phyloP scores from a whole-genome alignment of 169 alveolate genomes.

The Plasmodium fragile region DNA sequence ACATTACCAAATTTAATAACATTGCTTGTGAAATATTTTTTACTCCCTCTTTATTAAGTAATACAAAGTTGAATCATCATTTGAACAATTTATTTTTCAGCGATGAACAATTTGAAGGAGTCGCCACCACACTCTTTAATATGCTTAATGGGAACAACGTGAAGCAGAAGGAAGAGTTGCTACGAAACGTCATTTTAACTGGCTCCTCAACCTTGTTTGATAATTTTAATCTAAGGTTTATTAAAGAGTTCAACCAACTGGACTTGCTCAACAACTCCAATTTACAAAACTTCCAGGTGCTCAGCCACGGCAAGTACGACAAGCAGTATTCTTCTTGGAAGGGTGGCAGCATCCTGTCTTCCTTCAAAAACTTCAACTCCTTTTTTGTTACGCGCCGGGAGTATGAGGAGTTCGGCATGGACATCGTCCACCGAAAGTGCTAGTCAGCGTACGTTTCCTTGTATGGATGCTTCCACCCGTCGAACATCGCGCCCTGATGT shows the following conservation, averaged over 20 bases:
- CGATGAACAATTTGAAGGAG: conserved; percentile 24
- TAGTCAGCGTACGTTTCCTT: background rate
- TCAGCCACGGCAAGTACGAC: conserved; percentile 21
- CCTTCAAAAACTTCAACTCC: conserved; percentile 61
- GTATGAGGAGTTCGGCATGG: conserved; percentile 58
- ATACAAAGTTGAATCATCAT: conserved; percentile 11
- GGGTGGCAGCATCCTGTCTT: conserved; percentile 54
- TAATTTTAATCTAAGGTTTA: conserved; percentile 37
- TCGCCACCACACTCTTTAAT: conserved; percentile 29
- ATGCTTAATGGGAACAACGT: conserved; percentile 9
- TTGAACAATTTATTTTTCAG: conserved; percentile 13
- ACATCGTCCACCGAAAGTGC: conserved; percentile 45
- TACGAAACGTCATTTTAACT: conserved; percentile 27
- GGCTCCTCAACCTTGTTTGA: conserved; percentile 56
- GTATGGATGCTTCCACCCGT: background rate
- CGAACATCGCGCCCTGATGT: background rate
- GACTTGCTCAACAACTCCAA: background rate
- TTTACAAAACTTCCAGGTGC: conserved; percentile 14
- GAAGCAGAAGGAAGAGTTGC: conserved; percentile 25
- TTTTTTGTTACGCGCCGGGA: conserved; percentile 60
- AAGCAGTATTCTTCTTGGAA: conserved; percentile 71
- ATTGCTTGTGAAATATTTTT: conserved; percentile 69
- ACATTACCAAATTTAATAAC: conserved; percentile 41
- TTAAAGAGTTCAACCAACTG: conserved; percentile 39
- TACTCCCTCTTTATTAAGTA: conserved; percentile 38